Evolutionary conservation across 2,329 filamentous ascomycete species (phyloP), one percentile per base, ranked within the genome.

Genomic region (Trichoderma pleuroti): DNA sequence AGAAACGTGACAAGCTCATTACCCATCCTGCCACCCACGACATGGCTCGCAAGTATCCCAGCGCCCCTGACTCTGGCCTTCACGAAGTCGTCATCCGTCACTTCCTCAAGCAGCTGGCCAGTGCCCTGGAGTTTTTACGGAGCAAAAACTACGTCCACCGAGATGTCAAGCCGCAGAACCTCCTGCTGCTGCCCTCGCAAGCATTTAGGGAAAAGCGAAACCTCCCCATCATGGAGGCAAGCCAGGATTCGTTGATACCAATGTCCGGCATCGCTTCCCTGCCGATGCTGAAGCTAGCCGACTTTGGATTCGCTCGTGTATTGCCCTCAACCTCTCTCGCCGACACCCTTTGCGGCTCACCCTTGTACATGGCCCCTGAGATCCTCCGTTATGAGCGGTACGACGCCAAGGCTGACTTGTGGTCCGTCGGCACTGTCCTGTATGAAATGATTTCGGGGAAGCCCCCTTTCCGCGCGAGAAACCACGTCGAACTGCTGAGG

Each of bases 291-390:
- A 99, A 99, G 83, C 91, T 99, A 76, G 96, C 96, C 70, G 96
- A 99, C 82, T 99, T 99, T 78, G 96, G 96, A n/a, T 99, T 99
- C 79, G 96, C 96, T 70, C 90, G 96, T 70, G 93, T 97, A 69
- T 84, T 99, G 62, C 95, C 96, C 2, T 90, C 93, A 9, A 97
- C 95, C 0, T 95, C 94, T 6, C 86, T 99, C 73, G 96, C 96
- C 12, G 96, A 99, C 80, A 99, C 96, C 0, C 88, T 99, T 0
- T 99, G 96, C 80, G 96, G 96, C 21, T 98, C 96, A 14, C 96
- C 96, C 11, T 85, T 99, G 30, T 99, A 99, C 83, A 99, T 99
- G 96, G 96, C 96, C 0, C 96, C 96, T 5, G 96, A 99, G 82
- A 99, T 99, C 74, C 85, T 99, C 73, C 91, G 94, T 72, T 99